Evolutionary conservation across 2,329 filamentous ascomycete genomes (phyloP).

Genomic region (Phymatotrichopsis omnivora): DNA sequence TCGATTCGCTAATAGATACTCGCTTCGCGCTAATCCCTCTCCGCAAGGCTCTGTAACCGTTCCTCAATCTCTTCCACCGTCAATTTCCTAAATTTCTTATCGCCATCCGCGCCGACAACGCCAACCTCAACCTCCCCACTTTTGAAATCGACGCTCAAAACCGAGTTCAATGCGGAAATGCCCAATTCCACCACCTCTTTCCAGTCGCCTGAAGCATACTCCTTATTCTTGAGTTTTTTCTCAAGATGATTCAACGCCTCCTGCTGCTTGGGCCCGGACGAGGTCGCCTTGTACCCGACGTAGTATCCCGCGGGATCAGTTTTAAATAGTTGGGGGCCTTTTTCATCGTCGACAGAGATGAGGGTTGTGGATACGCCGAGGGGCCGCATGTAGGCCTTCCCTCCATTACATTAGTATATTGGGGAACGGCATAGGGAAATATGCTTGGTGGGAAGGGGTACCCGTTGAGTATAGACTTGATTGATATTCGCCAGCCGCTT

Average conservation of each 20-base stretch:
- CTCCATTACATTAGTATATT: background rate
- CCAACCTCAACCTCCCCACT: slow-evolving; percentile 98
- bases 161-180: slow-evolving; percentile 88
- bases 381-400: slow-evolving; percentile 89
- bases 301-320: slow-evolving; percentile 98
- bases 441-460: slow-evolving; percentile 44
- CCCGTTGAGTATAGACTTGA: slow-evolving; percentile 96
- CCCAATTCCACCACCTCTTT: slow-evolving; percentile 96
- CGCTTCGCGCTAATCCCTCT: slow-evolving; percentile 98
- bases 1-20: too few species aligned
- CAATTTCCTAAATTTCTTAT: slow-evolving; percentile 71
- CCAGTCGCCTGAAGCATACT: slow-evolving; percentile 82
- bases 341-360: slow-evolving; percentile 86
- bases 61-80: slow-evolving; percentile 98
- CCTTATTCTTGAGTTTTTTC: slow-evolving; percentile 99
- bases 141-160: slow-evolving; percentile 98
- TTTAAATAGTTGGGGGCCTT: slow-evolving; percentile 92
- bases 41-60: slow-evolving; percentile 90
- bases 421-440: too few species aligned
- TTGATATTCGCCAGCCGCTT: slow-evolving; percentile 98
- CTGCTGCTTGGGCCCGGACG: slow-evolving; percentile 95
- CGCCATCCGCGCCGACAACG: slow-evolving; percentile 78
- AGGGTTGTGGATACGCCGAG: slow-evolving; percentile 92
- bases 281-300: slow-evolving; percentile 95
- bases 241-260: slow-evolving; percentile 97